Evolutionary conservation across 2,329 filamentous ascomycete species (phyloP), one percentile per base, ranked within the genome.

Genomic region (Camillea tinctor): DNA sequence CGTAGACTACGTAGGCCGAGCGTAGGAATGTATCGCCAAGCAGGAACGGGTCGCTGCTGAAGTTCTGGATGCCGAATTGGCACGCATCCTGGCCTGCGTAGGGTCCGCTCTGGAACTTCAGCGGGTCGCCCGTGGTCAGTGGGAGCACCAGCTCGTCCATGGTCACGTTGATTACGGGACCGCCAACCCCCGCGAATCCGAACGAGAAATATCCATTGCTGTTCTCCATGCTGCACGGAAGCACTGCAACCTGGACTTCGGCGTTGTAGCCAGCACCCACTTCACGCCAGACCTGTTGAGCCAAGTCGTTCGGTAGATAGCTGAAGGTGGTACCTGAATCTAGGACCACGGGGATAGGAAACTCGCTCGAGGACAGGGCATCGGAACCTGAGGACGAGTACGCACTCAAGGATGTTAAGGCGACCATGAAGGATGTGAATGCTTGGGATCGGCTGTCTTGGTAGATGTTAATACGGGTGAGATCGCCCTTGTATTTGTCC

Each of bases 291-390:
- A 86, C 75, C 62, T 81, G 73, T 7, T 74, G 64, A 2, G 83
- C 82, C 51, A 92, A 73, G 55, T 85, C 80, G 60, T 84, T 79
- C 1, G 90, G 90, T 0, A 93, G 76, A 69, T 90, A 91, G 65
- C 82, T 88, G 61, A 91, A 78, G 2, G 87, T 90, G n/a, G 87
- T 90, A 44, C 90, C 90, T 1, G 88, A 91, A 74, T 93, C 90
- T 40, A 93, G 82, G 4, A 93, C 81, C 2, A 87, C 88, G 3
- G 84, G 76, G n/a, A 85, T 71, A 0, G 86, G 80, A 49, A 78
- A 78, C 17, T 73, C 56, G 2, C 60, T 52, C 0, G 79, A 78
- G 0, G 77, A 75, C 30, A 85, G 74, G 0, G 69, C 68, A 62
- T 85, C 82, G 54, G 71, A 77, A 11, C 84, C 84, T 24, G 76